These are phyloP conservation scores for Nigrospora oryzae DNA, from an alignment of 2,329 filamentous ascomycete genomes.

Conservation along the genomic window DNA sequence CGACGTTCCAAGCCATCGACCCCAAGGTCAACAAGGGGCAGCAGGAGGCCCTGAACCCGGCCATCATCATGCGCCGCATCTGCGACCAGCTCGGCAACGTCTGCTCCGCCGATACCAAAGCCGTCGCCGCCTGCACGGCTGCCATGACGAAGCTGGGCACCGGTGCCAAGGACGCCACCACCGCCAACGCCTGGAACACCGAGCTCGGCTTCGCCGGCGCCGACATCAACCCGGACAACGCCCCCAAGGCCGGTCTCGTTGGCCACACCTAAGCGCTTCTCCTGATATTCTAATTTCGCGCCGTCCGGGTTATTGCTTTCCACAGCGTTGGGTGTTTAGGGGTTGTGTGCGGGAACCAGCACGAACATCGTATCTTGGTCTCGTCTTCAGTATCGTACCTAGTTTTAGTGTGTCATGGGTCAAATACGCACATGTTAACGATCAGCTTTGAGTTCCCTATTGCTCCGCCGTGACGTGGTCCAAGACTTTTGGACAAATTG, in stretches of 20 bases:
- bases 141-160: constrained; percentile 33
- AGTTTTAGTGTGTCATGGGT: no score
- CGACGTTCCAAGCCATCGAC: constrained; percentile 61
- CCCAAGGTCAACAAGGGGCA: constrained; percentile 52
- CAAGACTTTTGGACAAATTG: no score
- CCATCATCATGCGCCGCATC: constrained; percentile 67
- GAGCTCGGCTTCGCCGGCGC: constrained; percentile 29
- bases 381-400: no score
- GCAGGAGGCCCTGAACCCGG: constrained; percentile 60
- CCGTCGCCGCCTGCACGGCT: constrained; percentile 40
- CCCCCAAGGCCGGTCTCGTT: constrained; percentile 25
- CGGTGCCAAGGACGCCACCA: constrained; percentile 25
- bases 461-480: no score
- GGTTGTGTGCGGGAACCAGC: no score
- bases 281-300: no score
- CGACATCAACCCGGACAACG: constrained; percentile 28
- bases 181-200: constrained; percentile 31
- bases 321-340: no score
- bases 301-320: no score
- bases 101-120: constrained; percentile 53
- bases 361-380: no score
- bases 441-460: no score
- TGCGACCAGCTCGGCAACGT: constrained; percentile 62
- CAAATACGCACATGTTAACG: no score
- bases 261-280: constrained; percentile 21